Percentiles rank a stretch among this genome's conserved stretches.
Evolutionary conservation across 2,329 filamentous ascomycete species (phyloP).

Genomic region (Pseudocercospora vitis): DNA sequence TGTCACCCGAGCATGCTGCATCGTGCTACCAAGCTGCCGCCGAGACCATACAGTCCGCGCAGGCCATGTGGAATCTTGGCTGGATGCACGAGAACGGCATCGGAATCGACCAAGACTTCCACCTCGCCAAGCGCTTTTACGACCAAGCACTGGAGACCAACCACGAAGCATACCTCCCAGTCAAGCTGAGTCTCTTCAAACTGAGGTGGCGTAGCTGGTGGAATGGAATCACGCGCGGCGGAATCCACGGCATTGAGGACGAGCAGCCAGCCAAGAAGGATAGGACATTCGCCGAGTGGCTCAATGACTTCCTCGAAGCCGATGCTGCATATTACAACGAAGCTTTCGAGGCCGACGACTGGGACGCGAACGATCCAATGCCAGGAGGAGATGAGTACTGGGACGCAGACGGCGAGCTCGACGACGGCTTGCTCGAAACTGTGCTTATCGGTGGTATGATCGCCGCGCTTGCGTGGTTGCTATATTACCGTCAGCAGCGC

Average conservation of each 20-base stretch:
- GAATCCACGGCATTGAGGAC: slow-evolving; percentile 86
- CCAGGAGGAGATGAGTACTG: slow-evolving; percentile 54
- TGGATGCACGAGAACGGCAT: slow-evolving; percentile 99
- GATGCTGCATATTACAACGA: slow-evolving; percentile 45
- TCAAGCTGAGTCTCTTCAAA: slow-evolving; percentile 84
- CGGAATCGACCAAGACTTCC: slow-evolving; percentile 90
- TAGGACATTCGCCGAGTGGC: slow-evolving; percentile 70
- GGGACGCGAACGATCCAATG: slow-evolving; percentile 47
- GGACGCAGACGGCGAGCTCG: slow-evolving; percentile 61
- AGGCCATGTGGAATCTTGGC: slow-evolving; percentile 93
- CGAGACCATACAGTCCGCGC: slow-evolving; percentile 86
- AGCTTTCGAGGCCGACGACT: slow-evolving; percentile 54
- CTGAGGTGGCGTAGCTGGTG: slow-evolving; percentile 83
- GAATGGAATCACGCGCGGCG: slow-evolving; percentile 90
- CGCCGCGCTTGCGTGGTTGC: slow-evolving; percentile 69
- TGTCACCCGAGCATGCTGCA: slow-evolving; percentile 80
- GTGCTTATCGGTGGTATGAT: slow-evolving; percentile 78
- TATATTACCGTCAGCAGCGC: slow-evolving; percentile 76
- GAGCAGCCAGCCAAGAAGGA: slow-evolving; percentile 52
- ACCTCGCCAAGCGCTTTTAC: slow-evolving; percentile 94
- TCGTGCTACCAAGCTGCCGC: slow-evolving; percentile 90
- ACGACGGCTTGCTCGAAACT: slow-evolving; percentile 79
- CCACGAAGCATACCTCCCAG: slow-evolving; percentile 85
- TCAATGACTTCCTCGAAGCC: slow-evolving; percentile 75
- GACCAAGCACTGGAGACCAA: slow-evolving; percentile 90